Evolutionary conservation across 1,284 basidiomycete species (phyloP).

Genomic region (Heliocybe sulcata): DNA sequence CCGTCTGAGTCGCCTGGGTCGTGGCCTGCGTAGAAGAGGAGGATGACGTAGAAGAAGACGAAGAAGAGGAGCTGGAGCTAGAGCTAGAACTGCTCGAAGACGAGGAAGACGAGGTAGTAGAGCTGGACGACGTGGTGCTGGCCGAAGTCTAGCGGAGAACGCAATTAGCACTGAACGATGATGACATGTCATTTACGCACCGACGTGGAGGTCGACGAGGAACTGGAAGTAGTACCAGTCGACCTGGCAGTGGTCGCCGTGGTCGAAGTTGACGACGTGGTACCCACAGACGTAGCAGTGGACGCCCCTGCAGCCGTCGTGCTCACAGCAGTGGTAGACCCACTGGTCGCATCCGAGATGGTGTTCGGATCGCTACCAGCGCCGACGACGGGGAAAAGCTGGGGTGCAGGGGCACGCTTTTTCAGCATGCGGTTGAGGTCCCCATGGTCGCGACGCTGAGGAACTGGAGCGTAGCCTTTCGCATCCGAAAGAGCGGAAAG

Average conservation of each 20-base stretch:
- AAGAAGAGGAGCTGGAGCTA: neutral
- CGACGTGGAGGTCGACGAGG: slow-evolving; percentile 7
- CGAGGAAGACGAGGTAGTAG: neutral
- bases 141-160: neutral
- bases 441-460: slow-evolving; percentile 45
- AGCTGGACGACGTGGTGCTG: neutral
- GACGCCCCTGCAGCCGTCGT: neutral
- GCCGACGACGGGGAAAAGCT: neutral
- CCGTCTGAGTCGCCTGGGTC: slow-evolving; percentile 9
- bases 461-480: slow-evolving; percentile 25
- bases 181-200: neutral
- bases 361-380: slow-evolving; percentile 4
- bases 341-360: slow-evolving; percentile 10
- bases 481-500: slow-evolving; percentile 38
- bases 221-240: slow-evolving; percentile 12
- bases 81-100: neutral
- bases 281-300: neutral
- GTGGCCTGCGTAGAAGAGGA: slow-evolving; percentile 12
- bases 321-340: slow-evolving; percentile 5
- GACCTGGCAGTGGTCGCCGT: slow-evolving; percentile 20
- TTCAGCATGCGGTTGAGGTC: slow-evolving; percentile 59
- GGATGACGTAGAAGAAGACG: slow-evolving; percentile 8
- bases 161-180: neutral
- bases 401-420: slow-evolving; percentile 39
- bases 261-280: slow-evolving; percentile 7